Evolutionary conservation across 2,329 filamentous ascomycete genomes (phyloP).

Genomic region (Monilinia vaccinii-corymbosi): DNA sequence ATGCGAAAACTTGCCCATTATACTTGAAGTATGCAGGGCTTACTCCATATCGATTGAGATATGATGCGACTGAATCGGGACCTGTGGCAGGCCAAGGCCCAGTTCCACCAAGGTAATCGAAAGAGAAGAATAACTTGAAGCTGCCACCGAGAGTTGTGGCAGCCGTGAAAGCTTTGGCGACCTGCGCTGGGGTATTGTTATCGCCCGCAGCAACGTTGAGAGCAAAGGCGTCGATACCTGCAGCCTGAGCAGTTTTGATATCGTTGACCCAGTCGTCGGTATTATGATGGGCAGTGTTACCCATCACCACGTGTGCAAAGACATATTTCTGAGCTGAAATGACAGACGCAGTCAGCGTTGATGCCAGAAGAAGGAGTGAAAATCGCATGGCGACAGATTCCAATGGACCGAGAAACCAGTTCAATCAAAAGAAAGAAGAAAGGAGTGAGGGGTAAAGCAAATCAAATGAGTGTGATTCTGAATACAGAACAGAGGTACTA

Average conservation of each 20-base stretch:
- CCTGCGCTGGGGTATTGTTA: constrained; percentile 28
- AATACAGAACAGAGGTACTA: neutral
- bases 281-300: constrained; percentile 28
- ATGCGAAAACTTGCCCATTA: constrained; percentile 36
- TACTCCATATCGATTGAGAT: constrained; percentile 27
- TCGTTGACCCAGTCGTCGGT: constrained; percentile 27
- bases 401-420: neutral
- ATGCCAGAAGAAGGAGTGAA: constrained; percentile 9
- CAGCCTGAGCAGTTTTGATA: constrained; percentile 28
- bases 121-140: constrained; percentile 30
- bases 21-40: constrained; percentile 32
- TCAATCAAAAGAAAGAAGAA: neutral
- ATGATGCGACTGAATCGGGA: constrained; percentile 20
- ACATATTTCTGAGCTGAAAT: constrained; percentile 21
- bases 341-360: constrained; percentile 7
- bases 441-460: neutral
- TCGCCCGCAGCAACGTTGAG: constrained; percentile 30
- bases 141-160: constrained; percentile 20
- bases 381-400: constrained; percentile 5
- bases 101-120: constrained; percentile 29
- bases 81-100: constrained; percentile 22
- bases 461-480: neutral
- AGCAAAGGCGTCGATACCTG: constrained; percentile 33
- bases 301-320: constrained; percentile 29
- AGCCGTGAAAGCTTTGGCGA: constrained; percentile 29